Base-by-base conservation (phyloP, 129 eudicot species). In the Flaveria linearis region DNA sequence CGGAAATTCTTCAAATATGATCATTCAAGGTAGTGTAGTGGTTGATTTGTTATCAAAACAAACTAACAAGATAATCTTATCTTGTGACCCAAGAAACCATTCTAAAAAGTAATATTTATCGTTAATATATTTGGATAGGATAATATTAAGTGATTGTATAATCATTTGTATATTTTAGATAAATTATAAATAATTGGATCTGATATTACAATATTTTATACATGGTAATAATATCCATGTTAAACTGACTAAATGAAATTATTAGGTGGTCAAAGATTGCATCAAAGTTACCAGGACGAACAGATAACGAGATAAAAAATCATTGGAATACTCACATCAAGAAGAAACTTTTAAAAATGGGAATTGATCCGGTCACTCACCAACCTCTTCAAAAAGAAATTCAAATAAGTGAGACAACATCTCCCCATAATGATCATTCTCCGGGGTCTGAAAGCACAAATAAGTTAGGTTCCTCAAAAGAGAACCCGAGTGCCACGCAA, bases 311-410 rank as follows among this genome's bases (percentile, higher is more conserved):
- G 82, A 88, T 88, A 1, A 91, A 88, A 72, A 91, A 88, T 74
- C 94, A 88, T 18, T 91, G 97, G 94, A 91, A 91, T 78, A 91
- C 97, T n/a, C 96, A 88, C 66, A 83, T 88, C 78, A 91, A 91
- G 79, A 91, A 91, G 41, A 91, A 91, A 36, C 97, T 91, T 62
- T n/a, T 88, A 7, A 91, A 85, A 63, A 82, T 83, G 90, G 97
- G 97, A 53, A 85, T 91, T 30, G 89, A 88, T 76, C 97, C 97
- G 0, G 84, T 87, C 63, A 91, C 95, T 9, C 97, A 88, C 62
- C 81, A 88, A 28, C 92, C 95, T 43, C 83, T 84, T 22, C 63
- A 69, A 16, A 80, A 85, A 53, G 86, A 80, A 39, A 12, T 75
- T 68, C 81, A 75, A 7, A 78, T 68, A 22, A 13, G 74, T 69